Conservation (phyloP, 371 early-diverging fungal genomes). For the Smittium mucronatum region DNA sequence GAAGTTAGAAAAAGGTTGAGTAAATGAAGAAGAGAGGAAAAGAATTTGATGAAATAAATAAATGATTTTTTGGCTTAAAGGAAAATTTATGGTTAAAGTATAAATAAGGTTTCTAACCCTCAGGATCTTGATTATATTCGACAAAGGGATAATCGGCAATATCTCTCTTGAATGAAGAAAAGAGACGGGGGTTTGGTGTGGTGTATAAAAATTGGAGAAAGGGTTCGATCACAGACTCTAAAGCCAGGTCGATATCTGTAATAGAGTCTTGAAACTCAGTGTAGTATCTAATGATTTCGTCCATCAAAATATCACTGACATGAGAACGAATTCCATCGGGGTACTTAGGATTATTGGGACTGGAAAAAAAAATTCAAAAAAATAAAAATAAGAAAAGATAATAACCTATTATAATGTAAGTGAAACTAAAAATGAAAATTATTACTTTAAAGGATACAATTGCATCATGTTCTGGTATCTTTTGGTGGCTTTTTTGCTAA, state of each 20-base stretch:
- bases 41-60: too few species aligned
- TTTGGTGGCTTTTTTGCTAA: constrained; percentile 45
- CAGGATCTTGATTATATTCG: too few species aligned
- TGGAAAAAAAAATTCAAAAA: background rate
- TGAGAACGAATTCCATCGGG: constrained; percentile 72
- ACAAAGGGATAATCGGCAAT: constrained; percentile 22
- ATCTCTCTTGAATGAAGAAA: constrained; percentile 15
- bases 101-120: too few species aligned
- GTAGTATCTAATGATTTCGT: constrained; percentile 45
- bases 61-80: too few species aligned
- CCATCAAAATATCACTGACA: constrained; percentile 62
- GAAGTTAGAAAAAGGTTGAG: too few species aligned
- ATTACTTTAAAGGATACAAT: constrained; percentile 13
- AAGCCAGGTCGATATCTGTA: constrained; percentile 38
- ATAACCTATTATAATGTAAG: too few species aligned
- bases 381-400: background rate
- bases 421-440: background rate
- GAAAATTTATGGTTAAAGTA: too few species aligned
- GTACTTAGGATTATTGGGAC: constrained; percentile 29
- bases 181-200: constrained; percentile 20
- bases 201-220: constrained; percentile 41
- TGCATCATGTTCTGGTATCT: constrained; percentile 41
- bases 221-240: constrained; percentile 49
- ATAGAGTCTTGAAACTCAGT: constrained; percentile 15
- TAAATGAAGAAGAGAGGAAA: too few species aligned